A percentile compares a stretch with the other conserved stretches of the same genome.
Evolutionary conservation across 805 yeast species (phyloP).

Genomic region (Metschnikowia hibisci): DNA sequence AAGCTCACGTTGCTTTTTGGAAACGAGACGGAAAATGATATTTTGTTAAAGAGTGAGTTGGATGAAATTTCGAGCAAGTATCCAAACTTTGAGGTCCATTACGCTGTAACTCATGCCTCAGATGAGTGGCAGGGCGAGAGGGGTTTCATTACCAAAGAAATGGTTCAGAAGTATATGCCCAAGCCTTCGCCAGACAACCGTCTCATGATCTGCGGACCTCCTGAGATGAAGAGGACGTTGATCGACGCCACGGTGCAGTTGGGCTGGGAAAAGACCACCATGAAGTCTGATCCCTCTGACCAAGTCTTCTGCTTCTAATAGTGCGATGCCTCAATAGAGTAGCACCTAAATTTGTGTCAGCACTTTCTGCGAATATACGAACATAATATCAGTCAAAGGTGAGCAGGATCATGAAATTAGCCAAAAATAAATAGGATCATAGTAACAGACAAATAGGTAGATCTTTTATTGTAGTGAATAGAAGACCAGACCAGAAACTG

Average conservation of each 20-base stretch:
- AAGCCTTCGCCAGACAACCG: conserved; percentile 45
- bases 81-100: conserved; percentile 59
- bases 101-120: conserved; percentile 53
- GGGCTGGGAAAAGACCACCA: conserved; percentile 55
- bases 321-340: no score
- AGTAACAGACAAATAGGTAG: no score
- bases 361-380: background rate
- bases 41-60: conserved; percentile 64
- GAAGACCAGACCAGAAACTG: no score
- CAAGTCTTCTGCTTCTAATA: conserved; percentile 55
- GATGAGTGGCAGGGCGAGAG: conserved; percentile 51
- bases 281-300: conserved; percentile 46
- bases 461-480: no score
- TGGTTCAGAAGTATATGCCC: conserved; percentile 54
- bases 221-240: conserved; percentile 57
- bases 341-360: no score
- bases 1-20: conserved; percentile 62
- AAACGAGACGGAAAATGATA: conserved; percentile 74
- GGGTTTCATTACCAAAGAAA: conserved; percentile 60
- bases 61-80: conserved; percentile 64
- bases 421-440: no score
- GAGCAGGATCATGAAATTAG: no score
- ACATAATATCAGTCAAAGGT: background rate
- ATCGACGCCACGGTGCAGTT: conserved; percentile 49
- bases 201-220: conserved; percentile 72